Base-by-base conservation (phyloP, 1,284 basidiomycete species). In the Austroboletus niveus region DNA sequence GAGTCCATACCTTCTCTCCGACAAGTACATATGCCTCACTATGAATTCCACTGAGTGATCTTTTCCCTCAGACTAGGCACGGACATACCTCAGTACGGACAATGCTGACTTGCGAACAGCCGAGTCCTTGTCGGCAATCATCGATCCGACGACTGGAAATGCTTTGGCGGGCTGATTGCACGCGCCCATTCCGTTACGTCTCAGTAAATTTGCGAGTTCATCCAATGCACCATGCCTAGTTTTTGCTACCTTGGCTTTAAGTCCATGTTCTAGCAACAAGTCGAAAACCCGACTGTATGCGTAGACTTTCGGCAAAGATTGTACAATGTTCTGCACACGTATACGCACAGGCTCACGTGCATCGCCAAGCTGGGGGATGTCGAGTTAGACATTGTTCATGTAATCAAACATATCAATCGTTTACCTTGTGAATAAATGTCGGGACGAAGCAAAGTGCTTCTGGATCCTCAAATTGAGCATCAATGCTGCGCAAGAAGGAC, bases 371-470 rank as follows among this genome's bases (percentile, higher is more conserved):
- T 92, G 58, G 36, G 32, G 43, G 45, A 38, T 24, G 47, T 30
- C 5, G 3, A 65, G 12, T 17, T 46, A 8, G 14, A 17, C 10
- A 41, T 47, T 15, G 43, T 47, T 49, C 48, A 48, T 20, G 42
- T 6, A 20, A 45, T 43, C 5, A 4, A 10, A 42, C 12, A 20
- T n/a, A 32, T 40, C 12, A 11, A 36, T 30, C 49, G 49, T 76
- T 61, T 64, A 94, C 94, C 79, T 98, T 98, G 74, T 85, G 84
- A 39, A 98, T 81, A 49, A 98, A 78, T 8, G 94, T 94, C 1
- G 95, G 94, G 22, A 98, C 81, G 61, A 99, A 92, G 55, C 92
- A 88, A 46, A 84, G 72, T 1, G 93, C 94, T 68, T 99, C 97
- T 34, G 83, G 77, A 57, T 99, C 97, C 5, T 84, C 85, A 51